These are phyloP conservation scores for Cercospora brassicicola DNA, from an alignment of 2,329 filamentous ascomycete species.

Conservation along the genomic window DNA sequence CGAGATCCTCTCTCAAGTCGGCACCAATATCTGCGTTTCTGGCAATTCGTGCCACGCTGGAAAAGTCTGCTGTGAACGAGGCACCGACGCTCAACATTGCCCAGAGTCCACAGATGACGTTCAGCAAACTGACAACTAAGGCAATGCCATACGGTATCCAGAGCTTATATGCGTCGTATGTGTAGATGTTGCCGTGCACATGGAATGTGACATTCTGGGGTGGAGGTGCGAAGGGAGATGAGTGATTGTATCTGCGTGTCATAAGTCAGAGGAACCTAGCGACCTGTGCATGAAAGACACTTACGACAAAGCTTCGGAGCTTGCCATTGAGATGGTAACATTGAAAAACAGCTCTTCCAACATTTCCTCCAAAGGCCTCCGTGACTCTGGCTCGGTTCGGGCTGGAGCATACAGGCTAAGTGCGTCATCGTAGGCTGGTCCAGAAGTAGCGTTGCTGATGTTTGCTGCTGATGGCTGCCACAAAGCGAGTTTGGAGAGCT, in stretches of 20 bases:
- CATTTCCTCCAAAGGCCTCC: background rate
- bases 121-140: slow-evolving; percentile 14
- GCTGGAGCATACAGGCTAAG: background rate
- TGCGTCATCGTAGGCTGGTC: background rate
- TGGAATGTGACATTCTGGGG: slow-evolving; percentile 10
- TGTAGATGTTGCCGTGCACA: slow-evolving; percentile 19
- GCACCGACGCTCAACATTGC: slow-evolving; percentile 15
- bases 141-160: slow-evolving; percentile 24
- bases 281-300: background rate
- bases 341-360: slow-evolving; percentile 20
- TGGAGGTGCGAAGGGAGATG: slow-evolving; percentile 5
- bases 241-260: slow-evolving; percentile 1
- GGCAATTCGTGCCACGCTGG: slow-evolving; percentile 18
- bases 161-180: slow-evolving; percentile 15
- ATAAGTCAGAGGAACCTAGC: background rate
- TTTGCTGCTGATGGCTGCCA: background rate
- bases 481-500: background rate
- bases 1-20: background rate
- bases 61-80: slow-evolving; percentile 23
- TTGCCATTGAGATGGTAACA: slow-evolving; percentile 20
- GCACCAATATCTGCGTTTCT: background rate
- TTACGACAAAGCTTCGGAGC: slow-evolving; percentile 11
- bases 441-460: background rate
- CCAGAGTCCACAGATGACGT: slow-evolving; percentile 13
- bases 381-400: background rate